Percentiles rank a stretch among this genome's conserved stretches.
Evolutionary conservation across 106 monocot species (phyloP).

Genomic region (Cymbidium sinense): DNA sequence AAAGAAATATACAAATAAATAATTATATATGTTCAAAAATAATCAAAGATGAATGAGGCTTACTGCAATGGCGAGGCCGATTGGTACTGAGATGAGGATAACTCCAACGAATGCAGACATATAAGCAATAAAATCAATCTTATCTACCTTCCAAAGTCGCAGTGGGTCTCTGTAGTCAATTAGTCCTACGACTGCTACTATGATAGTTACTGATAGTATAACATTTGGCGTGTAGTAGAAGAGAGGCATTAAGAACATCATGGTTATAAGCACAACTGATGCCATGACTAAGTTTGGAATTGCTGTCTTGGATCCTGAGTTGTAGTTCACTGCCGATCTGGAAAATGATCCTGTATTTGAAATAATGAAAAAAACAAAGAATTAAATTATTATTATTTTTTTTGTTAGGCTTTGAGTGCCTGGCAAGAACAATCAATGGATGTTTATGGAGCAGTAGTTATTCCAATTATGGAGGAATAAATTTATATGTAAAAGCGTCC

Average conservation of each 20-base stretch:
- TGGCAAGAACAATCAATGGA: too few relatives aligned
- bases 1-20: too few relatives aligned
- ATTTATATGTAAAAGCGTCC: too few relatives aligned
- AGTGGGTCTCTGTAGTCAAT: slow-evolving; percentile 37
- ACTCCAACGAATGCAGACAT: slow-evolving; percentile 66
- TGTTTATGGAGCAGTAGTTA: too few relatives aligned
- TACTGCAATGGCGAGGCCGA: slow-evolving; percentile 63
- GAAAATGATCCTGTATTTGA: slow-evolving; percentile 47
- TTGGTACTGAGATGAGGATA: slow-evolving; percentile 67
- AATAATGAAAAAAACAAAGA: neutral
- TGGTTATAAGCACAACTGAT: slow-evolving; percentile 56
- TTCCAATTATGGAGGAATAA: too few relatives aligned
- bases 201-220: slow-evolving; percentile 48
- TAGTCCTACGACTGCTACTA: slow-evolving; percentile 47
- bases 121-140: slow-evolving; percentile 67
- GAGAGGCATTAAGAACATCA: slow-evolving; percentile 70
- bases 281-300: slow-evolving; percentile 74
- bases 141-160: slow-evolving; percentile 73
- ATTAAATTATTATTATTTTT: too few relatives aligned
- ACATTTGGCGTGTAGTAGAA: slow-evolving; percentile 78
- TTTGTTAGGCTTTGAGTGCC: too few relatives aligned
- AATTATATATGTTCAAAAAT: neutral
- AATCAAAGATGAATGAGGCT: neutral
- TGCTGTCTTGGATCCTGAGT: slow-evolving; percentile 58
- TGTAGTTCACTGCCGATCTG: slow-evolving; percentile 75